A percentile compares a stretch with the other conserved stretches of the same genome.
phyloP scores from a whole-genome alignment of 2,329 filamentous ascomycete species.

The Cercospora berteroae region DNA sequence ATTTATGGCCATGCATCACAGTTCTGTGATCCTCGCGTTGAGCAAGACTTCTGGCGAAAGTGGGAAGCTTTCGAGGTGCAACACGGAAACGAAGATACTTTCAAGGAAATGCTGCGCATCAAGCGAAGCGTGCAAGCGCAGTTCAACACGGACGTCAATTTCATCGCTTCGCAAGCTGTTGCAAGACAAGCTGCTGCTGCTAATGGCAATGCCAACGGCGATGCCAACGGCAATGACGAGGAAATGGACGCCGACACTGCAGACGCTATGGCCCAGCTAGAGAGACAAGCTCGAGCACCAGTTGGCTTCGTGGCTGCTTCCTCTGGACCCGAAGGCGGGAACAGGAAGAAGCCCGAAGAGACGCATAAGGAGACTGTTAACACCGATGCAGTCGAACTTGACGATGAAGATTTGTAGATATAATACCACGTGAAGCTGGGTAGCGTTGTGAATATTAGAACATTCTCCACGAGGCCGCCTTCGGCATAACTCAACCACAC shows the following conservation, averaged over 20 bases:
- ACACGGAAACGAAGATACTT: constrained; percentile 98
- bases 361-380: constrained; percentile 25
- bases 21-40: constrained; percentile 92
- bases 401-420: constrained; percentile 31
- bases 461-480: neutral
- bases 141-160: constrained; percentile 98
- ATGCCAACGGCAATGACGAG: constrained; percentile 45
- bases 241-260: constrained; percentile 51
- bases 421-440: neutral
- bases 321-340: constrained; percentile 47
- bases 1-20: constrained; percentile 97
- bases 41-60: constrained; percentile 87
- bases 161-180: constrained; percentile 93
- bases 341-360: constrained; percentile 21
- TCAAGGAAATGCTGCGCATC: constrained; percentile 98
- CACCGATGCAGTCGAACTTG: constrained; percentile 38
- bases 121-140: constrained; percentile 96
- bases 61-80: constrained; percentile 98
- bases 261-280: constrained; percentile 87
- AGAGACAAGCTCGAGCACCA: constrained; percentile 83
- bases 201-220: constrained; percentile 44
- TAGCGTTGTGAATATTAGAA: neutral
- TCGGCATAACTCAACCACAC: neutral
- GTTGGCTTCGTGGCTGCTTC: constrained; percentile 88
- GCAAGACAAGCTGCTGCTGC: constrained; percentile 61